Conservation (phyloP, 805 yeast genomes). For the Dipodascus albidus region DNA sequence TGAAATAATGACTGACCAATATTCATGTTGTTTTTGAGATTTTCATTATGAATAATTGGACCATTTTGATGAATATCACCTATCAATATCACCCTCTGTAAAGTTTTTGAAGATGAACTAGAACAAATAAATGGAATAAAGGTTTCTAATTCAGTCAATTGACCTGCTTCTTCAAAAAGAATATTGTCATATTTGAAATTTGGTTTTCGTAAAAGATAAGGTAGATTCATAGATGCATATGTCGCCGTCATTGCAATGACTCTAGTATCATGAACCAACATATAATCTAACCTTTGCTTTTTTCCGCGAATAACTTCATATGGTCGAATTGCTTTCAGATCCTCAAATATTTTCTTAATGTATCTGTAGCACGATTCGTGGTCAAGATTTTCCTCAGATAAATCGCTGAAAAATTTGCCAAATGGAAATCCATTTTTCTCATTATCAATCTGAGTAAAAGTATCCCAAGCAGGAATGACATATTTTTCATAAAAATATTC, state of each 20-base stretch:
- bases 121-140: conserved; percentile 16
- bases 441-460: conserved; percentile 7
- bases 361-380: conserved; percentile 11
- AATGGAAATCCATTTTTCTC: conserved; percentile 12
- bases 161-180: conserved; percentile 26
- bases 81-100: conserved; percentile 23
- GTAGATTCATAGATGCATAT: conserved; percentile 11
- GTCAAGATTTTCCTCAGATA: conserved; percentile 13
- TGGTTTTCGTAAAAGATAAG: conserved; percentile 9
- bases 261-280: conserved; percentile 18
- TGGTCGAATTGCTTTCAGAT: conserved; percentile 20
- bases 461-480: conserved; percentile 16
- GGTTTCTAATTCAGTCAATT: conserved; percentile 24
- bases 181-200: conserved; percentile 22
- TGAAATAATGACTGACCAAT: conserved; percentile 20
- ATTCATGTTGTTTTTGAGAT: conserved; percentile 9
- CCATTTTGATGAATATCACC: conserved; percentile 26
- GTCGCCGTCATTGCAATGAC: conserved; percentile 23
- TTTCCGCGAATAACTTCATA: conserved; percentile 15
- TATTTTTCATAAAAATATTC: conserved; percentile 22
- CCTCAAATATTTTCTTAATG: conserved; percentile 18
- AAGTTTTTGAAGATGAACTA: conserved; percentile 9
- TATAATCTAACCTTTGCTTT: conserved; percentile 15
- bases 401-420: conserved; percentile 10
- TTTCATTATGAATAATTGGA: conserved; percentile 16